Base-by-base conservation (phyloP, 192 early-diverging fungal genomes). In the Funneliformis geosporum region DNA sequence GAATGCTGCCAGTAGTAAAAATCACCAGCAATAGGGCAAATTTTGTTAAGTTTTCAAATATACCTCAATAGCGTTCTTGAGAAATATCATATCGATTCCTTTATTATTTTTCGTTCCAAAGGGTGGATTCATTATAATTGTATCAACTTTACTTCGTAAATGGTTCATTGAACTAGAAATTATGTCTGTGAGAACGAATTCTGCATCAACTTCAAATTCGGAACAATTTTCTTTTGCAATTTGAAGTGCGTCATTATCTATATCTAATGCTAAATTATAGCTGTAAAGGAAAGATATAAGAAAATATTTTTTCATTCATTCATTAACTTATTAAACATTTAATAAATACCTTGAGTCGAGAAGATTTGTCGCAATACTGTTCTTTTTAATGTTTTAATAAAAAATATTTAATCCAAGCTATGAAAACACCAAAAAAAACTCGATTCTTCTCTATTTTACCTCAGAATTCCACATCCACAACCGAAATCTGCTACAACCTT, bases 81-180 rank as follows among this genome's bases (percentile, higher is more conserved):
- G 82, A 73, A 95, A 92, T 39, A 89, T 83, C 82, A 91, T 87
- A 75, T 95, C 93, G 23, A 93, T 90, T 21, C 93, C 93, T 74
- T 91, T 92, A 81, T 90, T 91, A 8, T 85, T 75, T 75, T 92
- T 94, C 4, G 93, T 95, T 23, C 93, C 93, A 83, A 95, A 95
- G 0, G 93, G 93, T 81, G 93, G 93, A 82, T 95, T 95, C 88
- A 93, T 91, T 23, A 95, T 80, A 60, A 93, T 90, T n/a, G 92
- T 93, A 84, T 94, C 93, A 44, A 93, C 86, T 77, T 84, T 84
- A 5, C 80, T 81, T 33, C 80, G 80, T 84, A 90, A 89, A 40
- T 84, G 73, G 25, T 83, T 80, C 6, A 89, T 76, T 40, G 80
- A 62, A 10, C 73, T 67, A 8, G 68, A 73, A 7, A 28, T 67